Conservation (phyloP, 371 early-diverging fungal species). For the Batrachochytrium dendrobatidis region DNA sequence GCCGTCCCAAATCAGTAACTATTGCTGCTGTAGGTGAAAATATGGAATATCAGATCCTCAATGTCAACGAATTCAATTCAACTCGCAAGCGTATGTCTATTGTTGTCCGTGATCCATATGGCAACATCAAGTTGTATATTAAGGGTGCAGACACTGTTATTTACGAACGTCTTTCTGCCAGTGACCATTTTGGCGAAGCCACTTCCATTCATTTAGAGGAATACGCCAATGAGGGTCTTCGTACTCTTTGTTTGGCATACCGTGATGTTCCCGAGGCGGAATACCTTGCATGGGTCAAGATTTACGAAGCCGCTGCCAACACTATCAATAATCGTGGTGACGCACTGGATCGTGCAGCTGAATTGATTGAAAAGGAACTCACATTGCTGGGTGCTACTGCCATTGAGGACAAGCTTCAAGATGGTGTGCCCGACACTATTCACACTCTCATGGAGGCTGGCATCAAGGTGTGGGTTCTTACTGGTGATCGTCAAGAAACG, state of each 20-base stretch:
- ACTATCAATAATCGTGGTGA: slow-evolving; percentile 74
- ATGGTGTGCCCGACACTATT: slow-evolving; percentile 94
- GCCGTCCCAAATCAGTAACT: slow-evolving; percentile 45
- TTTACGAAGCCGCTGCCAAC: slow-evolving; percentile 67
- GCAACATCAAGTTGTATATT: slow-evolving; percentile 79
- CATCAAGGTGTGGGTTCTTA: slow-evolving; percentile 74
- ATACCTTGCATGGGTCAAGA: slow-evolving; percentile 66
- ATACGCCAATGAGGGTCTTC: slow-evolving; percentile 75
- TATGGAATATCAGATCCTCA: slow-evolving; percentile 69
- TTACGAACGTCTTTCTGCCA: slow-evolving; percentile 71
- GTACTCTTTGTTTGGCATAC: slow-evolving; percentile 77
- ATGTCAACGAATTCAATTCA: slow-evolving; percentile 93
- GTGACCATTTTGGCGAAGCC: slow-evolving; percentile 37
- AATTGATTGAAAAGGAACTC: slow-evolving; percentile 80
- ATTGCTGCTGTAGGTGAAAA: slow-evolving; percentile 54
- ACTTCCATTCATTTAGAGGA: slow-evolving; percentile 43
- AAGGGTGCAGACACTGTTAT: slow-evolving; percentile 99
- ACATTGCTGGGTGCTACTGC: slow-evolving; percentile 92
- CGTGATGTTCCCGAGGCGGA: slow-evolving; percentile 63
- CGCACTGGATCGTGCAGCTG: slow-evolving; percentile 69
- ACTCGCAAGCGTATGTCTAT: slow-evolving; percentile 97
- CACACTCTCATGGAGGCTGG: slow-evolving; percentile 88
- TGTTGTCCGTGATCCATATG: slow-evolving; percentile 81
- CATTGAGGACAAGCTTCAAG: slow-evolving; percentile 98
- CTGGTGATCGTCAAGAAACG: slow-evolving; percentile 98